Evolutionary conservation across 2,329 filamentous ascomycete species (phyloP).

Genomic region (Ceratocystiopsis brevicomis): DNA sequence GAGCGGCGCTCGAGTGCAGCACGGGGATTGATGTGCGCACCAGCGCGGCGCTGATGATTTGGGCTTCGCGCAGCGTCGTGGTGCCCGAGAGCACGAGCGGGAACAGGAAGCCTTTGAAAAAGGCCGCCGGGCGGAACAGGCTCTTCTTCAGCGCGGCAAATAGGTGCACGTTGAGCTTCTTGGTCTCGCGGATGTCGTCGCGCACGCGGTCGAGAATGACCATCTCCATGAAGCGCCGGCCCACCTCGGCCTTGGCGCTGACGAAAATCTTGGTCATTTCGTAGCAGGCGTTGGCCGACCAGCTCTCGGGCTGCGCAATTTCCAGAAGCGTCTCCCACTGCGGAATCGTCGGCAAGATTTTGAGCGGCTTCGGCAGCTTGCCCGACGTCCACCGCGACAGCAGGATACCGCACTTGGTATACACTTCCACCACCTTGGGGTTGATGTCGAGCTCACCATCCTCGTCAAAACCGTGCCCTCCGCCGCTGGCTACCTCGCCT

Average conservation of each 20-base stretch:
- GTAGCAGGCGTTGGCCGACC: slow-evolving; percentile 62
- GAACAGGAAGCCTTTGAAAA: slow-evolving; percentile 89
- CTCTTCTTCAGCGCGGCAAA: slow-evolving; percentile 88
- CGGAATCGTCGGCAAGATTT: slow-evolving; percentile 80
- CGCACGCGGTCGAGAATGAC: slow-evolving; percentile 81
- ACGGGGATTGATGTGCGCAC: slow-evolving; percentile 74
- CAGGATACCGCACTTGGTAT: slow-evolving; percentile 71
- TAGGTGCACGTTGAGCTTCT: slow-evolving; percentile 87
- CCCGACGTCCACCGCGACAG: slow-evolving; percentile 80
- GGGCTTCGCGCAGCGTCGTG: slow-evolving; percentile 83
- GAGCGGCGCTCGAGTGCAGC: slow-evolving; percentile 74
- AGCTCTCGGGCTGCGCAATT: slow-evolving; percentile 36
- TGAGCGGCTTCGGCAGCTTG: slow-evolving; percentile 94
- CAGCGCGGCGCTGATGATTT: slow-evolving; percentile 76
- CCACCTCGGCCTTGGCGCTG: slow-evolving; percentile 59
- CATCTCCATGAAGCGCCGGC: slow-evolving; percentile 70
- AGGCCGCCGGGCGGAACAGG: slow-evolving; percentile 83
- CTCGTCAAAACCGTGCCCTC: slow-evolving; percentile 5
- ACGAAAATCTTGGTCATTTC: slow-evolving; percentile 87
- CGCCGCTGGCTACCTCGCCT: slow-evolving; percentile 3
- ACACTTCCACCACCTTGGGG: slow-evolving; percentile 83
- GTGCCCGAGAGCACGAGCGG: slow-evolving; percentile 68
- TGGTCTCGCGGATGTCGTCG: slow-evolving; percentile 82
- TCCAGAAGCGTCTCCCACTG: slow-evolving; percentile 42
- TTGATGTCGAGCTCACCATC: slow-evolving; percentile 66